phyloP scores from a whole-genome alignment of 805 yeast species.

The Metschnikowia orientalis region DNA sequence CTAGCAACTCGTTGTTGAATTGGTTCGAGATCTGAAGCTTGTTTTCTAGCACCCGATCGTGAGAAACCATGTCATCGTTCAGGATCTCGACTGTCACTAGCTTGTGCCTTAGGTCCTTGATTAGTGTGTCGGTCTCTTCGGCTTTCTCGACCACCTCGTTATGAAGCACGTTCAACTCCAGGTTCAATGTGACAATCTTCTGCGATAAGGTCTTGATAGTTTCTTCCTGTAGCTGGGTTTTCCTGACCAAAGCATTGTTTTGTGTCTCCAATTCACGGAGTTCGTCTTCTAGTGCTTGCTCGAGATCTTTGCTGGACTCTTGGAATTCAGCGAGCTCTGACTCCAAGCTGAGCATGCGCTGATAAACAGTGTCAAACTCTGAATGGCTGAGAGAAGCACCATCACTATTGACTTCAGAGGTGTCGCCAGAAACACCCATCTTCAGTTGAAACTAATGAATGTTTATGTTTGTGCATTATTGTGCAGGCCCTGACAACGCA shows the following conservation, averaged over 20 bases:
- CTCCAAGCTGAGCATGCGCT: constrained; percentile 34
- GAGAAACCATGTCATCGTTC: constrained; percentile 38
- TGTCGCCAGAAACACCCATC: too few relatives aligned
- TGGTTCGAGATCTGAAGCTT: constrained; percentile 33
- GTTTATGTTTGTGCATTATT: constrained; percentile 4
- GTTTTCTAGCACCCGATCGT: constrained; percentile 32
- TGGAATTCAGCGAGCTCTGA: constrained; percentile 39
- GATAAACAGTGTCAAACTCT: constrained; percentile 11
- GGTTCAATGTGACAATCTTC: constrained; percentile 13
- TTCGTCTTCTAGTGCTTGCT: constrained; percentile 43
- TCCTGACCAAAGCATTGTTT: constrained; percentile 18
- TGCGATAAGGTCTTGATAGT: constrained; percentile 19
- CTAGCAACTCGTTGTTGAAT: constrained; percentile 39
- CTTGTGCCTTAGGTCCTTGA: constrained; percentile 24
- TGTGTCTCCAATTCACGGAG: constrained; percentile 29
- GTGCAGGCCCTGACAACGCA: constrained; percentile 3
- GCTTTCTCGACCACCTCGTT: constrained; percentile 10
- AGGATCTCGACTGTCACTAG: constrained; percentile 40
- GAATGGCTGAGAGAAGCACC: constrained; percentile 1
- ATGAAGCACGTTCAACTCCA: constrained; percentile 21
- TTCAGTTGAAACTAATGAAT: too few relatives aligned
- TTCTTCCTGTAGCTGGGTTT: constrained; percentile 17
- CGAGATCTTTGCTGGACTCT: constrained; percentile 41
- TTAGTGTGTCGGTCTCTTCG: constrained; percentile 19
- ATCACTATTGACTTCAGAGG: constrained; percentile 2